A percentile compares a stretch with the other conserved stretches of the same genome.
phyloP scores from a whole-genome alignment of 75 land plant species.

The Picea glauca region DNA sequence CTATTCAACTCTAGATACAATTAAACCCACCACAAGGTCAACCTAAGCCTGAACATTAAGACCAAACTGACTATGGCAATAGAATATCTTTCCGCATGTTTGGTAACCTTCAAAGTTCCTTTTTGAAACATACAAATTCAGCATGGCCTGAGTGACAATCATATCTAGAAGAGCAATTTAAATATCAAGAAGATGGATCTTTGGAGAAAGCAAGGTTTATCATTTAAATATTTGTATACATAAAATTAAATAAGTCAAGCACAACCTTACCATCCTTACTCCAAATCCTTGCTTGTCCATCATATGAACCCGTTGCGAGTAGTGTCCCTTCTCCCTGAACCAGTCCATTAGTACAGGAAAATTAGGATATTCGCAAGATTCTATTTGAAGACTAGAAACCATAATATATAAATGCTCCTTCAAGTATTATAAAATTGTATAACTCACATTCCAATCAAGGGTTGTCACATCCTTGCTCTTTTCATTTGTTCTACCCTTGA shows the following conservation, averaged over 20 bases:
- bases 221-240: background rate
- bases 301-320: conserved; percentile 94
- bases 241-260: background rate
- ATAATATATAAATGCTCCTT: background rate
- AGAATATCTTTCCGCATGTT: background rate
- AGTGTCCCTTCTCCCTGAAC: conserved; percentile 86
- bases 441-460: conserved; percentile 98
- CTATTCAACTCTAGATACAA: too few relatives aligned
- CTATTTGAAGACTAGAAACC: background rate
- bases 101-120: background rate
- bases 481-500: conserved; percentile 73
- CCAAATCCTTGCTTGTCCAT: conserved; percentile 99
- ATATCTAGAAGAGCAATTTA: background rate
- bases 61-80: background rate
- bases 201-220: background rate
- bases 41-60: background rate
- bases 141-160: background rate
- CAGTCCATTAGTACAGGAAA: background rate
- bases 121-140: background rate
- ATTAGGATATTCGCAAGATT: background rate
- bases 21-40: background rate
- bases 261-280: conserved; percentile 59
- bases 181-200: background rate
- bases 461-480: conserved; percentile 97
- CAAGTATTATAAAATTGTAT: background rate